A percentile compares a stretch with the other conserved stretches of the same genome.
phyloP scores from a whole-genome alignment of 106 monocot genomes.

The Dendrobium catenatum region DNA sequence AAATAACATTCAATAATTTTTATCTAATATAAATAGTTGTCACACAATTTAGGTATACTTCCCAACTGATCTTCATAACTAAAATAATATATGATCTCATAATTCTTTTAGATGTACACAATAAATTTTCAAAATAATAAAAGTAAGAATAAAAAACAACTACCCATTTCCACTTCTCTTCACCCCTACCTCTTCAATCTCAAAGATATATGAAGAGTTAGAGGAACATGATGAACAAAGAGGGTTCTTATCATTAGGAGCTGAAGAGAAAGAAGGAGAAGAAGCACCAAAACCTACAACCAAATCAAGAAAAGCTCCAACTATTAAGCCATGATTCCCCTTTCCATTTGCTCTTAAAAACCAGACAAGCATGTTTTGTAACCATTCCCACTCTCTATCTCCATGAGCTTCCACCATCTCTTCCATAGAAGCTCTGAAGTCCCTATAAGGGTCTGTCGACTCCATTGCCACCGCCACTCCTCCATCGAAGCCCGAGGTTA shows the following conservation, averaged over 20 bases:
- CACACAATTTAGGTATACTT: no score
- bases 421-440: constrained; percentile 56
- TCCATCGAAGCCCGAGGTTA: constrained; percentile 8
- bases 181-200: background rate
- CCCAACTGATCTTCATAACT: background rate
- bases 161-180: background rate
- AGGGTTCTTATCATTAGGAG: background rate
- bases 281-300: constrained; percentile 19
- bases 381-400: constrained; percentile 23
- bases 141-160: background rate
- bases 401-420: constrained; percentile 53
- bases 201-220: background rate
- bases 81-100: background rate
- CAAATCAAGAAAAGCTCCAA: constrained; percentile 43
- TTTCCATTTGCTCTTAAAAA: constrained; percentile 40
- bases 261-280: constrained; percentile 7
- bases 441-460: constrained; percentile 31
- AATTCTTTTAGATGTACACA: background rate
- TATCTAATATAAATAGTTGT: no score
- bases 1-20: no score
- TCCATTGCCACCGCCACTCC: constrained; percentile 35
- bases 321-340: constrained; percentile 32
- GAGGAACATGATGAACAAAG: background rate
- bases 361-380: constrained; percentile 48
- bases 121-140: background rate